Evolutionary conservation across 768 basidiomycete genomes (phyloP), one percentile per base, ranked within the genome.

Genomic region (Tylopilus felleus): DNA sequence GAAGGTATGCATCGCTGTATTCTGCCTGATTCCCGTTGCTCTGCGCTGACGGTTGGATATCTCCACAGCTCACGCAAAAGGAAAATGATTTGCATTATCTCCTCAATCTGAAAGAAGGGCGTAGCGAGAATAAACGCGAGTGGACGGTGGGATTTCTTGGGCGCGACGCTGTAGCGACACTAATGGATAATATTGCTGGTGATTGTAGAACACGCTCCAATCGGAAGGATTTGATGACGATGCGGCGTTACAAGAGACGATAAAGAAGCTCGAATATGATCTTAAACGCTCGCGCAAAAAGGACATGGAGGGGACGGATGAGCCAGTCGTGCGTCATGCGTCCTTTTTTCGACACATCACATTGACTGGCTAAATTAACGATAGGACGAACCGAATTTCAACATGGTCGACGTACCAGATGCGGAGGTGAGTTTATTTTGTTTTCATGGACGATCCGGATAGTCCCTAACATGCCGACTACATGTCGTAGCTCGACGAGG

Each of bases 381-480:
- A 46, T 64, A 87, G 79, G 89, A 92, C 65, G 95, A 94, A 53
- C 77, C 92, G 1, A 82, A 85, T 0, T 99, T 94, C 75, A 94
- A 92, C 19, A 78, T 99, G 2, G 76, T 96, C n/a, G 93, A 97
- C 62, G 77, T 88, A 2, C 93, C 94, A 0, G 97, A 99, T 70
- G 85, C 82, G 7, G 89, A 96, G 54, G 87, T 94, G 58, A 57
- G 77, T 47, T 35, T 21, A 8, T 28, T 50, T 27, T 7, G 4
- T 12, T 2, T 13, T 36, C n/a, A 1, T 13, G 6, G 39, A 33
- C 17, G 16, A 28, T 13, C 16, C 33, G 14, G 16, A 14, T 33
- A 7, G n/a, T 21, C n/a, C 25, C n/a, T 38, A 33, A 25, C 12
- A 8, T 17, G 23, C 22, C 27, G 22, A 17, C 27, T 8, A 17